Conservation (phyloP, 225 moss, liverwort and hornwort genomes). For the Ulota crispa region DNA sequence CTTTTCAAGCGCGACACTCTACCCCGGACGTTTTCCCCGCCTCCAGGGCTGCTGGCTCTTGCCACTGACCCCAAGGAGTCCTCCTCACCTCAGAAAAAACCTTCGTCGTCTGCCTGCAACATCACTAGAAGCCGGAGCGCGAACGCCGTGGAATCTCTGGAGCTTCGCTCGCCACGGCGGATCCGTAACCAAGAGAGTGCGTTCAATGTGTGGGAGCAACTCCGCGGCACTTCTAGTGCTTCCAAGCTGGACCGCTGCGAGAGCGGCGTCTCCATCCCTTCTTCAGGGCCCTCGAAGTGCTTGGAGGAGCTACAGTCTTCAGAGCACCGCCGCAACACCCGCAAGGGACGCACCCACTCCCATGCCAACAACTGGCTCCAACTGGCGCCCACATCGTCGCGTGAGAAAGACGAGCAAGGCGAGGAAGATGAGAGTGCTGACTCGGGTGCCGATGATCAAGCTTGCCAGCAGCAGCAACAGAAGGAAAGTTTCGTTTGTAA, state of each 20-base stretch:
- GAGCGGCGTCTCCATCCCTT: conserved; percentile 42
- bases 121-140: conserved; percentile 24
- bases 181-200: conserved; percentile 27
- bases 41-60: conserved; percentile 33
- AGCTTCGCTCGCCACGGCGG: conserved; percentile 20
- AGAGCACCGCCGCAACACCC: conserved; percentile 24
- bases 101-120: conserved; percentile 13
- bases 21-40: conserved; percentile 55
- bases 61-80: conserved; percentile 13
- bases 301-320: conserved; percentile 35
- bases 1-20: conserved; percentile 54
- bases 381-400: conserved; percentile 39
- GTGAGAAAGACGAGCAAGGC: conserved; percentile 24
- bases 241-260: conserved; percentile 43
- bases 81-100: not conserved
- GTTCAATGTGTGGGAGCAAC: conserved; percentile 34
- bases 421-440: conserved; percentile 43
- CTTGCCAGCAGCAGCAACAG: conserved; percentile 8
- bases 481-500: conserved; percentile 48
- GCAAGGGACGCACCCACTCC: conserved; percentile 31
- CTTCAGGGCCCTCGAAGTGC: conserved; percentile 26
- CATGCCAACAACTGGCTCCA: conserved; percentile 56
- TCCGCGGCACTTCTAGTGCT: conserved; percentile 34
- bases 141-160: conserved; percentile 15
- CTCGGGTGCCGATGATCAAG: conserved; percentile 38